Evolutionary conservation across 768 basidiomycete species (phyloP).

Genomic region (Mrakia hoshinonis): DNA sequence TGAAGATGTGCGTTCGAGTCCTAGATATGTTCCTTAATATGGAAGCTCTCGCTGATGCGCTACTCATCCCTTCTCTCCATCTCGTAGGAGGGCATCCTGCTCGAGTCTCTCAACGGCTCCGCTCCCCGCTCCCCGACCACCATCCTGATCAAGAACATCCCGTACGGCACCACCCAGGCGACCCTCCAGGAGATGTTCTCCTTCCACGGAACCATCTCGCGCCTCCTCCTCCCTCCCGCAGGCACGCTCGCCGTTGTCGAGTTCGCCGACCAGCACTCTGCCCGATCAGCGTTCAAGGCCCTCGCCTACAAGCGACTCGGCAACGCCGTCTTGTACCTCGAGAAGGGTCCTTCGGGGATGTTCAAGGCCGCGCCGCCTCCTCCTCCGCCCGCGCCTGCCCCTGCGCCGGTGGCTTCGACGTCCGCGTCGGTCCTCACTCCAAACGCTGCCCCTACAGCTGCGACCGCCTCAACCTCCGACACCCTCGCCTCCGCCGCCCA

Average conservation of each 20-base stretch:
- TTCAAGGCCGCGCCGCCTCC: slow-evolving; percentile 43
- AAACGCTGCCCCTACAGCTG: neutral
- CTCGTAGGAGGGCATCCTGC: slow-evolving; percentile 32
- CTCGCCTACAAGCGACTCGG: slow-evolving; percentile 81
- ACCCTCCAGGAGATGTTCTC: slow-evolving; percentile 74
- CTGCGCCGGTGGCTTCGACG: neutral
- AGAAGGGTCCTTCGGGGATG: slow-evolving; percentile 81
- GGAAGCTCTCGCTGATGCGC: slow-evolving; percentile 35
- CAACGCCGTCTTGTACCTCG: slow-evolving; percentile 81
- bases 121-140: slow-evolving; percentile 57
- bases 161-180: slow-evolving; percentile 68
- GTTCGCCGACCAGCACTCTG: slow-evolving; percentile 62
- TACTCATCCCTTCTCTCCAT: neutral
- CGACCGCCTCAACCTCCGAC: slow-evolving; percentile 12
- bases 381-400: neutral
- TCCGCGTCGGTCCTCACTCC: neutral
- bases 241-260: slow-evolving; percentile 91
- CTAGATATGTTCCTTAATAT: slow-evolving; percentile 52
- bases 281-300: slow-evolving; percentile 64
- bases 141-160: slow-evolving; percentile 93
- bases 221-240: slow-evolving; percentile 77
- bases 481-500: slow-evolving; percentile 43
- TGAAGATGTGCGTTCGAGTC: slow-evolving; percentile 47
- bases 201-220: slow-evolving; percentile 58
- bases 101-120: slow-evolving; percentile 31